A percentile compares a stretch with the other conserved stretches of the same genome.
Evolutionary conservation across 78 protist species (phyloP).

Genomic region (Pigoraptor vietnamica): DNA sequence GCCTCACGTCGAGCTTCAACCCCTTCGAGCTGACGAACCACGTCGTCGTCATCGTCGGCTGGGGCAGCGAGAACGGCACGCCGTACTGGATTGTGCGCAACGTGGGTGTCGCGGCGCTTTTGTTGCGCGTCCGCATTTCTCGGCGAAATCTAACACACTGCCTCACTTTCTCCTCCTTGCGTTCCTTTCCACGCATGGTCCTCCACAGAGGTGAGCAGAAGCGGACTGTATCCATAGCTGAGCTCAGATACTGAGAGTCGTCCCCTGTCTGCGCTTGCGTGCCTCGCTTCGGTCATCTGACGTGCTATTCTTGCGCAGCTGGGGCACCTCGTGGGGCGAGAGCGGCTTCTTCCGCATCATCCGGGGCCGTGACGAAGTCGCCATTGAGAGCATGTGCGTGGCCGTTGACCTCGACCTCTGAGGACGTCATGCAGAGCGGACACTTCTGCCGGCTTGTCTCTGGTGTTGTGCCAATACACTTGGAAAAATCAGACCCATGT

Average conservation of each 20-base stretch:
- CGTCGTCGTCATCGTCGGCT: slow-evolving; percentile 71
- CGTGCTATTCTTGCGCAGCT: background rate
- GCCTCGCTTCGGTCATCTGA: background rate
- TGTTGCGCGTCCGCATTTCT: too few species aligned
- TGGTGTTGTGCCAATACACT: too few species aligned
- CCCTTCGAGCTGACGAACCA: slow-evolving; percentile 21
- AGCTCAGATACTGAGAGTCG: too few species aligned
- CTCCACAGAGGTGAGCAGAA: too few species aligned
- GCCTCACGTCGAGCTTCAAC: background rate
- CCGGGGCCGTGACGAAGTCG: slow-evolving; percentile 10
- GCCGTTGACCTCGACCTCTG: background rate
- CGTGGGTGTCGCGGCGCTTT: background rate
- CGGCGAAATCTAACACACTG: too few species aligned
- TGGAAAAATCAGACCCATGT: too few species aligned
- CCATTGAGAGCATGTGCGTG: slow-evolving; percentile 1
- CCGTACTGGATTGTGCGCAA: slow-evolving; percentile 47
- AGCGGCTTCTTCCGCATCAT: background rate
- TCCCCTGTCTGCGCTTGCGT: too few species aligned
- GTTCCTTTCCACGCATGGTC: too few species aligned
- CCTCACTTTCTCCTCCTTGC: too few species aligned
- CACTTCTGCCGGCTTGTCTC: too few species aligned
- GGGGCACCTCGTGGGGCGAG: slow-evolving; percentile 19
- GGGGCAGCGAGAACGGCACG: slow-evolving; percentile 51
- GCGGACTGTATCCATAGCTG: too few species aligned
- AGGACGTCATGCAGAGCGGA: background rate